Evolutionary conservation across 2,329 filamentous ascomycete species (phyloP).

Genomic region (Alternaria triticimaculans): DNA sequence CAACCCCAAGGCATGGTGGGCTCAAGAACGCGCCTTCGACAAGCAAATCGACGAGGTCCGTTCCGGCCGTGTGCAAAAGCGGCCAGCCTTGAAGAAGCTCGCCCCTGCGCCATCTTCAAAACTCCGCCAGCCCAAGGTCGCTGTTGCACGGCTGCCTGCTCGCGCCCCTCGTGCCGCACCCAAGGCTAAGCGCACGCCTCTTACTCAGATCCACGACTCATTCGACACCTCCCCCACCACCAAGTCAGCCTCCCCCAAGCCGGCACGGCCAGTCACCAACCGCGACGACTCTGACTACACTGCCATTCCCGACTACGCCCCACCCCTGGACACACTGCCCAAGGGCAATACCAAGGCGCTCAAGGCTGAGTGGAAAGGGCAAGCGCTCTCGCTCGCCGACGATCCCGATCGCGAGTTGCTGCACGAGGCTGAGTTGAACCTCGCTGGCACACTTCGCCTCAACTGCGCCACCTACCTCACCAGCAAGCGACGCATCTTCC

Average conservation of each 20-base stretch:
- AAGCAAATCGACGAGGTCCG: constrained; percentile 42
- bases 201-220: constrained; percentile 38
- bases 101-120: constrained; percentile 46
- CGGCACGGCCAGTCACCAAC: constrained; percentile 61
- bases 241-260: constrained; percentile 43
- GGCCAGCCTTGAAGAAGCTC: constrained; percentile 44
- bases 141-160: constrained; percentile 39
- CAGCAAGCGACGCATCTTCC: constrained; percentile 91
- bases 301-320: constrained; percentile 74
- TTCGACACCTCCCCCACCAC: constrained; percentile 41
- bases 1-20: constrained; percentile 52
- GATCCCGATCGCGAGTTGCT: constrained; percentile 70
- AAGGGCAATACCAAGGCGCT: constrained; percentile 69
- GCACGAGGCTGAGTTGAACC: constrained; percentile 76
- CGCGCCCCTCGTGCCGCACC: constrained; percentile 43
- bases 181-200: constrained; percentile 47
- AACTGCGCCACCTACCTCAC: constrained; percentile 89
- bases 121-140: constrained; percentile 41
- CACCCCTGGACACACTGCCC: constrained; percentile 70
- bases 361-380: constrained; percentile 88
- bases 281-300: constrained; percentile 84
- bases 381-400: constrained; percentile 74
- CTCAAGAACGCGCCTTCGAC: constrained; percentile 59
- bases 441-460: constrained; percentile 81
- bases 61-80: constrained; percentile 51